Conservation (phyloP, 768 basidiomycete genomes). For the Phanerochaete carnosa region DNA sequence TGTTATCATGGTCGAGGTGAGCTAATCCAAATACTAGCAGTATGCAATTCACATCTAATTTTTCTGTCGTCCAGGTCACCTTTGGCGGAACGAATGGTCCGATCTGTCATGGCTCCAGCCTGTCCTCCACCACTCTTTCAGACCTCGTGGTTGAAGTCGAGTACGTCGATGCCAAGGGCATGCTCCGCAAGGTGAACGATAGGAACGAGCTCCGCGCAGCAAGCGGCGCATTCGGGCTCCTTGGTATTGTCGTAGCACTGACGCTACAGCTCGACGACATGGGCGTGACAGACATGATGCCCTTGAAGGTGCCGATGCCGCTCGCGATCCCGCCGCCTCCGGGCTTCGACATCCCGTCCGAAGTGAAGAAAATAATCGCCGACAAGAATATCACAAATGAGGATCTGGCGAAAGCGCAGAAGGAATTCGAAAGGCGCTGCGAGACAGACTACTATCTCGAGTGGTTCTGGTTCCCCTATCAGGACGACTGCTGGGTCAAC, state of each 20-base stretch:
- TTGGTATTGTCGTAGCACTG: slow-evolving; percentile 25
- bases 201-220: slow-evolving; percentile 24
- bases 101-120: slow-evolving; percentile 27
- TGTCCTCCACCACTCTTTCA: slow-evolving; percentile 21
- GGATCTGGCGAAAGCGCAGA: slow-evolving; percentile 16
- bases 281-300: slow-evolving; percentile 22
- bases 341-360: slow-evolving; percentile 18
- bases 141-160: slow-evolving; percentile 23
- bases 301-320: slow-evolving; percentile 17
- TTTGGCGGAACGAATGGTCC: slow-evolving; percentile 26
- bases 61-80: slow-evolving; percentile 8
- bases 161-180: slow-evolving; percentile 26
- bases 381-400: slow-evolving; percentile 12
- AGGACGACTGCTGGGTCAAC: slow-evolving; percentile 25
- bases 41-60: neutral
- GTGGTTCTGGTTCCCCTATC: slow-evolving; percentile 31
- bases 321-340: slow-evolving; percentile 26
- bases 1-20: slow-evolving; percentile 27
- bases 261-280: slow-evolving; percentile 26
- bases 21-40: neutral
- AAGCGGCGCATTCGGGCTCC: slow-evolving; percentile 25
- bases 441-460: slow-evolving; percentile 26
- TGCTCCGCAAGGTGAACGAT: slow-evolving; percentile 17
- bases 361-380: slow-evolving; percentile 17
- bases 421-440: slow-evolving; percentile 20